Conservation (phyloP, 768 basidiomycete genomes). For the Pulveroboletus sp. region DNA sequence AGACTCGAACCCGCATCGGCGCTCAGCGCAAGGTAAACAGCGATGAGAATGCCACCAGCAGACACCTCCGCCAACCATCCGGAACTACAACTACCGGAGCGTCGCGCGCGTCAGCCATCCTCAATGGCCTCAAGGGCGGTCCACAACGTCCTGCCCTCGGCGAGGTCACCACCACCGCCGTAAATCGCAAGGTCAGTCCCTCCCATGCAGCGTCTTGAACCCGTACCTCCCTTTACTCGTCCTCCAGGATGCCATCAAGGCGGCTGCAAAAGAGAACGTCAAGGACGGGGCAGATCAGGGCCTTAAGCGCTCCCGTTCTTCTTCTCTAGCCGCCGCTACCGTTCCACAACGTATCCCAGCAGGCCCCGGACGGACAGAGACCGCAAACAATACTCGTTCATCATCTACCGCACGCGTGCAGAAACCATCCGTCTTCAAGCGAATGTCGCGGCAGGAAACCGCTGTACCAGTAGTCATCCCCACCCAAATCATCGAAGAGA, state of each 20-base stretch:
- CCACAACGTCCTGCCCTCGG: slow-evolving; percentile 70
- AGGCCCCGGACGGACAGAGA: slow-evolving; percentile 53
- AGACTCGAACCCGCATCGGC: slow-evolving; percentile 62
- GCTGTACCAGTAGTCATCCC: slow-evolving; percentile 42
- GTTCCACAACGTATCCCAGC: slow-evolving; percentile 68
- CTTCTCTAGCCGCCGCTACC: slow-evolving; percentile 62
- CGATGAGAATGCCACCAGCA: slow-evolving; percentile 76
- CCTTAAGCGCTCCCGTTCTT: slow-evolving; percentile 57
- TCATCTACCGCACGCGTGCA: slow-evolving; percentile 19
- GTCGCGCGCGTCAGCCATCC: slow-evolving; percentile 46
- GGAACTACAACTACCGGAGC: slow-evolving; percentile 44
- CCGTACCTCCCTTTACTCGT: slow-evolving; percentile 1
- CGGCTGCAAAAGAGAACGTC: slow-evolving; percentile 49
- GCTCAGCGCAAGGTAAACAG: slow-evolving; percentile 65
- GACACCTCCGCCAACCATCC: slow-evolving; percentile 63
- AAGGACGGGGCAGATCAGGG: slow-evolving; percentile 58
- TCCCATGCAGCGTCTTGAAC: slow-evolving; percentile 1
- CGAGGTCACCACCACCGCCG: slow-evolving; percentile 76
- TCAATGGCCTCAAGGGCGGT: slow-evolving; percentile 47
- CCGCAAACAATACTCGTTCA: slow-evolving; percentile 42
- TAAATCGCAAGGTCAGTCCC: slow-evolving; percentile 70
- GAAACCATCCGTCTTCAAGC: slow-evolving; percentile 38
- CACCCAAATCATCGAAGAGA: slow-evolving; percentile 40
- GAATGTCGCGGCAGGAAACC: slow-evolving; percentile 40
- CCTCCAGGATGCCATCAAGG: slow-evolving; percentile 40